Evolutionary conservation across 106 monocot species (phyloP).

Genomic region (Cymbidium sinense): DNA sequence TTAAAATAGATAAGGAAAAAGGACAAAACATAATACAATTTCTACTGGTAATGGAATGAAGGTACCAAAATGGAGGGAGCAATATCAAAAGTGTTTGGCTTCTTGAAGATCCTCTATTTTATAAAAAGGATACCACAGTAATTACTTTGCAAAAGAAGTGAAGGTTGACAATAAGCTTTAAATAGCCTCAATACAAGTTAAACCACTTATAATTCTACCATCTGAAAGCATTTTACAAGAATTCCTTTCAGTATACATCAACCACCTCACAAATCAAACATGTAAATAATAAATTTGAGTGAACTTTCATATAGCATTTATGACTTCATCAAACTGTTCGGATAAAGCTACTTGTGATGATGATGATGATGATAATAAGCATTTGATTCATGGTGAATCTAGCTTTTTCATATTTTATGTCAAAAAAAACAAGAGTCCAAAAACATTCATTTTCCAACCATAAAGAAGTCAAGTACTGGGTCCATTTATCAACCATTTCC

Average conservation of each 20-base stretch:
- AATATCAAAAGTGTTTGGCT: background rate
- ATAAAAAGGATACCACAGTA: background rate
- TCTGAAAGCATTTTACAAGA: background rate
- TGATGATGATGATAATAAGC: background rate
- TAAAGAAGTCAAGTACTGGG: too few relatives aligned
- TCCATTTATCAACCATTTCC: too few relatives aligned
- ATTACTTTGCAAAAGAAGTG: background rate
- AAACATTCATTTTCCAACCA: too few relatives aligned
- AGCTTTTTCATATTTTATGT: too few relatives aligned
- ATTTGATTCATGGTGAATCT: too few relatives aligned
- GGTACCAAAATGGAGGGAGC: background rate
- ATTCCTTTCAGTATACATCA: background rate
- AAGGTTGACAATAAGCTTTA: background rate
- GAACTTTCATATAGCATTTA: too few relatives aligned
- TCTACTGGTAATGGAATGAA: background rate
- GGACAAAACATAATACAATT: background rate
- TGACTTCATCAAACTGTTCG: too few relatives aligned
- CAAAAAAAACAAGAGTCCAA: too few relatives aligned
- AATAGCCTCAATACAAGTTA: background rate
- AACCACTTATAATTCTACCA: slow-evolving; percentile 1
- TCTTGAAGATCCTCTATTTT: background rate
- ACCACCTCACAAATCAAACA: background rate
- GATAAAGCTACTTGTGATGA: too few relatives aligned
- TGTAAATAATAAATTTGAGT: too few relatives aligned
- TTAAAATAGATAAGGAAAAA: background rate